These are phyloP conservation scores for Tetracladium setigerum DNA, from an alignment of 495 filamentous ascomycete species.

Conservation along the genomic window DNA sequence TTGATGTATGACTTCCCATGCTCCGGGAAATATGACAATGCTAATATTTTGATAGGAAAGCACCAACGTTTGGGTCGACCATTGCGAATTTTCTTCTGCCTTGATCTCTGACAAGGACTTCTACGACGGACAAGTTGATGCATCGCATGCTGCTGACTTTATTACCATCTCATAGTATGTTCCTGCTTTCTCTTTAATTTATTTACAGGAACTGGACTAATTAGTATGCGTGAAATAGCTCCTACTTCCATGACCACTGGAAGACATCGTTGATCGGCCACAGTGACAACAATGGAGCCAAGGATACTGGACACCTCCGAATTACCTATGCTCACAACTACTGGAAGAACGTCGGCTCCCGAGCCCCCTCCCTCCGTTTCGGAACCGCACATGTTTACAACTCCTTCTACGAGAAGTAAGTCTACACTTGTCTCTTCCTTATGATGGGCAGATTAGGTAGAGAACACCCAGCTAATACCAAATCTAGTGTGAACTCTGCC, in stretches of 20 bases:
- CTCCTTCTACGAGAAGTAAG: conserved; percentile 28
- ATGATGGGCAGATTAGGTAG: no score
- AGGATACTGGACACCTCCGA: conserved; percentile 40
- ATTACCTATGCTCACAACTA: conserved; percentile 50
- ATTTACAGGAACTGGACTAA: no score
- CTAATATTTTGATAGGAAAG: no score
- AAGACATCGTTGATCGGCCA: conserved; percentile 49
- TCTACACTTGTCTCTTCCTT: no score
- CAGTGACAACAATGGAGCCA: conserved; percentile 31
- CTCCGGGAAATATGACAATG: no score
- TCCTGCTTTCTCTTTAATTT: no score
- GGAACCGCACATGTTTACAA: conserved; percentile 36
- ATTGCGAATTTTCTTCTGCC: conserved; percentile 38
- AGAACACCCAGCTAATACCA: no score
- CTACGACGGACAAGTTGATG: conserved; percentile 28
- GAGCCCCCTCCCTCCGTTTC: conserved; percentile 44
- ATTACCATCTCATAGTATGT: conserved; percentile 43
- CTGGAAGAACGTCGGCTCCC: conserved; percentile 47
- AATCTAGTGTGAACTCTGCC: conserved; percentile 43
- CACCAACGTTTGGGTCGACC: conserved; percentile 47
- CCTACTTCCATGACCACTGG: conserved; percentile 47
- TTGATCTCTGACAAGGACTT: conserved; percentile 26
- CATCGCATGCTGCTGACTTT: conserved; percentile 39
- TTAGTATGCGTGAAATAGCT: no score
- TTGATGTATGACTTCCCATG: no score